phyloP scores from a whole-genome alignment of 495 filamentous ascomycete species.

The Venustampulla echinocandica region DNA sequence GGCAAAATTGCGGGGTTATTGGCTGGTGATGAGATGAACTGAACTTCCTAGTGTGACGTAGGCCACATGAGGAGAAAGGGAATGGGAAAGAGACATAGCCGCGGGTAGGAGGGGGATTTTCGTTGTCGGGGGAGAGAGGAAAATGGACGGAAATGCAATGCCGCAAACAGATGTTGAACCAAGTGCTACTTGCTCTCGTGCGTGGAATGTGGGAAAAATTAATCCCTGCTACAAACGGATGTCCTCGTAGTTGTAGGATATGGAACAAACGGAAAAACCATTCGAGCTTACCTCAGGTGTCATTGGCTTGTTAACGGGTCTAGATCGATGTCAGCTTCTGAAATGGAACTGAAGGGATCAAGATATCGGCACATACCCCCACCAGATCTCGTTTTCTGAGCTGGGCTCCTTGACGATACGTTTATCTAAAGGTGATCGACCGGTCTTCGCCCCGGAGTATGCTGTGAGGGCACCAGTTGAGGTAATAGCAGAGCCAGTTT shows the following conservation, averaged over 20 bases:
- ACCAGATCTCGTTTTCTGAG: constrained; percentile 92
- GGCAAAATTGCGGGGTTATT: constrained; percentile 18
- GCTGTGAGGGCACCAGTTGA: constrained; percentile 90
- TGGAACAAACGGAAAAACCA: neutral
- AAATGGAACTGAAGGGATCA: neutral
- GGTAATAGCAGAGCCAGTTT: constrained; percentile 94
- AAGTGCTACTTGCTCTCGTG: neutral
- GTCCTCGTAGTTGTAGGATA: neutral
- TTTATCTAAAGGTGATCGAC: constrained; percentile 94
- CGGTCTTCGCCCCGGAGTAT: constrained; percentile 97
- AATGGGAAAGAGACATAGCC: neutral
- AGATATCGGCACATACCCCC: constrained; percentile 41
- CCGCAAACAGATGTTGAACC: no score
- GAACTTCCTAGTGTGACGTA: neutral
- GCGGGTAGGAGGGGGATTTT: neutral
- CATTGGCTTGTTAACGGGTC: constrained; percentile 98
- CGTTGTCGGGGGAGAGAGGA: neutral
- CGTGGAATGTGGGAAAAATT: constrained; percentile 1
- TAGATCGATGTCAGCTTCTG: constrained; percentile 22
- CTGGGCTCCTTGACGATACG: constrained; percentile 86
- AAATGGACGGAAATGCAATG: neutral
- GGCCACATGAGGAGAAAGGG: constrained; percentile 5
- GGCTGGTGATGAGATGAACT: neutral
- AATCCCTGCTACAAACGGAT: neutral
- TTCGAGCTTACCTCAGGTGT: constrained; percentile 78